Evolutionary conservation across 371 early-diverging fungal genomes (phyloP), one percentile per base, ranked within the genome.

Genomic region (Funneliformis caledonium): DNA sequence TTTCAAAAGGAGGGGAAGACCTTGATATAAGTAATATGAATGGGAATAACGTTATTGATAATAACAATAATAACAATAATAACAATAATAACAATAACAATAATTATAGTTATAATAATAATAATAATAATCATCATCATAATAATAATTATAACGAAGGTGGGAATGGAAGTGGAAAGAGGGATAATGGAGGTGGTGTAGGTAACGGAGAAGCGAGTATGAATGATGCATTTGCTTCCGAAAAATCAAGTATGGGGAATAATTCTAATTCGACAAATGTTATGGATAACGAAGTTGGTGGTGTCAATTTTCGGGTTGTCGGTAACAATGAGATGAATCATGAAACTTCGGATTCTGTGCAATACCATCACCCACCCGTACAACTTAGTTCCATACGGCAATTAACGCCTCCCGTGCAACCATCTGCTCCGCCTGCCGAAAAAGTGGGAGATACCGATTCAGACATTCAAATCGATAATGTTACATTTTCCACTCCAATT

Each of bases 341-440:
- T 14, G 50, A 52, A 31, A 10, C 22, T 10, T 72, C 11, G 31
- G 12, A n/a, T 22, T 26, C 43, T 16, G 26, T 37, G 14, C 56
- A 69, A 60, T n/a, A 43, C 11, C 4, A 47, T 37, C 33, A 2
- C 0, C 14, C 43, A 67, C 50, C 60, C 37, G 37, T 37, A 37
- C 37, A 37, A 37, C 37, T 37, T 37, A 37, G 37, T 37, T 37
- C 37, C 37, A 37, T 37, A n/a, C 37, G 16, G 42, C 45, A 2
- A 43, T 5, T 33, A 43, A 33, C 47, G 56, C 9, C 37, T 52
- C 1, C 6, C 12, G n/a, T 31, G 61, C n/a, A 16, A 33, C 79
- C 79, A 3, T 12, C 79, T 56, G 79, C 79, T 33, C 79, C 79
- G 59, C n/a, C 72, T 2, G 79, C 56, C 10, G 79, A 68, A 14